phyloP scores from a whole-genome alignment of 2,329 filamentous ascomycete species.

The Pezicula radicicola region DNA sequence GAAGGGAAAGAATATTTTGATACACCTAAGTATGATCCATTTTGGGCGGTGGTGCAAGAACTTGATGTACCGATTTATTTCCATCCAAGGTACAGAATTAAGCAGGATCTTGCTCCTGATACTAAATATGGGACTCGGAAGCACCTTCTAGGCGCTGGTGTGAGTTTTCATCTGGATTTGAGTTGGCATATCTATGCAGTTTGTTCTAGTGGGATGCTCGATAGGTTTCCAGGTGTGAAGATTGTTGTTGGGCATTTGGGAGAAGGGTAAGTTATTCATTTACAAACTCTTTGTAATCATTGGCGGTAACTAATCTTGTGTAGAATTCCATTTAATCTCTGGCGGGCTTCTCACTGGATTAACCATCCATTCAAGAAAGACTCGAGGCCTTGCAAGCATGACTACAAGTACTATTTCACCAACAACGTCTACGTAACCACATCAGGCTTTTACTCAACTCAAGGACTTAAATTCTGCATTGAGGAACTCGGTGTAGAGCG shows the following conservation, averaged over 20 bases:
- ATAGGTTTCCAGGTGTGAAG: constrained; percentile 37
- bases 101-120: constrained; percentile 22
- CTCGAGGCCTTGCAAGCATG: no score
- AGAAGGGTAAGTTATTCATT: constrained; percentile 30
- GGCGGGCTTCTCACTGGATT: constrained; percentile 23
- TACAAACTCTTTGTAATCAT: background rate
- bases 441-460: no score
- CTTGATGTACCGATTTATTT: constrained; percentile 63
- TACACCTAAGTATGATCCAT: constrained; percentile 53
- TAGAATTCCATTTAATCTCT: constrained; percentile 42
- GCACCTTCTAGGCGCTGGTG: constrained; percentile 32
- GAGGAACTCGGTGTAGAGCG: no score
- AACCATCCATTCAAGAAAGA: no score
- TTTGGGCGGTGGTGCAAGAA: constrained; percentile 56
- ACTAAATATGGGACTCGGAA: constrained; percentile 27
- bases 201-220: constrained; percentile 39
- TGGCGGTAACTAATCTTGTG: background rate
- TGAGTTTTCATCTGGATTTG: constrained; percentile 39
- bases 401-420: no score
- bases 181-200: constrained; percentile 43
- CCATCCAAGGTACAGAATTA: constrained; percentile 40
- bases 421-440: no score
- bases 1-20: constrained; percentile 65
- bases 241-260: constrained; percentile 41
- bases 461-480: no score